phyloP scores from a whole-genome alignment of 805 yeast genomes.

The Cyberlindnera maritima region DNA sequence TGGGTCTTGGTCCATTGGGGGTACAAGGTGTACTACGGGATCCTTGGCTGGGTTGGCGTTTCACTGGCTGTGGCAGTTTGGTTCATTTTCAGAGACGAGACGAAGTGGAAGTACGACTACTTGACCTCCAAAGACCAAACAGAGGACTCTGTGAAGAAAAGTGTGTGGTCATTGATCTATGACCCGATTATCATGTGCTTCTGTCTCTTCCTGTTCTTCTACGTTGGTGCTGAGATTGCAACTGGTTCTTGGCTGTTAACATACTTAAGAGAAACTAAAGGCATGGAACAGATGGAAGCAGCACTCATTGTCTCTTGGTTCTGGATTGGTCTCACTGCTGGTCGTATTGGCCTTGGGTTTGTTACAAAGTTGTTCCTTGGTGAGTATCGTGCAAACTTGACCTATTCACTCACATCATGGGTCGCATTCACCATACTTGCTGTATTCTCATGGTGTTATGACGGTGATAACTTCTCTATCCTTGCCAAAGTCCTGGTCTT shows the following conservation, averaged over 20 bases:
- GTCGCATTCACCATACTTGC: constrained; percentile 28
- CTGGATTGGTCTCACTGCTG: constrained; percentile 70
- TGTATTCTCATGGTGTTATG: constrained; percentile 8
- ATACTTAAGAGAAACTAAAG: constrained; percentile 52
- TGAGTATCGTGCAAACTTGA: constrained; percentile 38
- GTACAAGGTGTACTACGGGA: constrained; percentile 19
- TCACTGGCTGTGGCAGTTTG: constrained; percentile 29
- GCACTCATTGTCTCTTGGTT: constrained; percentile 67
- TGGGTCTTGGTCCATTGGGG: constrained; percentile 31
- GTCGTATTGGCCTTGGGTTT: constrained; percentile 57
- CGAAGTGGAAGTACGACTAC: constrained; percentile 32
- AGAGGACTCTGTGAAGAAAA: background rate
- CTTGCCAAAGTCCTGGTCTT: constrained; percentile 26
- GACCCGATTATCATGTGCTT: constrained; percentile 42
- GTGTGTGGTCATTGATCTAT: constrained; percentile 21
- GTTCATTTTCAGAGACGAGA: constrained; percentile 47
- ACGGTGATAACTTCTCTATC: constrained; percentile 4
- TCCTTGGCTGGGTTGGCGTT: constrained; percentile 36
- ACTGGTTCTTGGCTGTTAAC: constrained; percentile 72
- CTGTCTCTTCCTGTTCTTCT: constrained; percentile 54
- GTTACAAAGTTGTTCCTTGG: constrained; percentile 45
- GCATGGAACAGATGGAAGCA: constrained; percentile 42
- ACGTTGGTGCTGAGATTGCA: constrained; percentile 68
- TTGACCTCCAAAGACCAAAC: background rate
- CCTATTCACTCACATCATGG: constrained; percentile 31